A percentile compares a stretch with the other conserved stretches of the same genome.
Conservation (phyloP, 257 asterid species). For the Fraxinus cuspidata region DNA sequence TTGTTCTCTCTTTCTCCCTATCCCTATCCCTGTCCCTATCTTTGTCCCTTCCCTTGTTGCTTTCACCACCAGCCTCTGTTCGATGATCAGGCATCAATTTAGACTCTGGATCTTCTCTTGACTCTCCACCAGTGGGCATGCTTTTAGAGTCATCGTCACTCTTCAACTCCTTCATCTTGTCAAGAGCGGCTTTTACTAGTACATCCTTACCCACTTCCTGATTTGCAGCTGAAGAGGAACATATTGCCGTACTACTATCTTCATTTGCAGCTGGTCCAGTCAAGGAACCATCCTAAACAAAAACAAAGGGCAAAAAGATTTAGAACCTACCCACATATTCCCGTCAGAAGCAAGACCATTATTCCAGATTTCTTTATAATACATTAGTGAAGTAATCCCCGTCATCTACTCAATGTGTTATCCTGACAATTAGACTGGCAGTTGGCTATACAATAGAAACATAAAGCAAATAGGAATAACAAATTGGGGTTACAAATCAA, state of each 20-base stretch:
- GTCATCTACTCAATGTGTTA: not conserved
- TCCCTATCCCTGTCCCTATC: constrained; percentile 60
- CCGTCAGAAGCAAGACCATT: constrained; percentile 3
- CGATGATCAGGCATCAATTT: constrained; percentile 45
- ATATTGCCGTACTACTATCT: constrained; percentile 46
- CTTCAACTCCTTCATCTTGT: constrained; percentile 59
- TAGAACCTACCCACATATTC: not conserved
- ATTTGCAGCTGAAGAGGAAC: constrained; percentile 34
- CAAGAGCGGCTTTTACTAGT: constrained; percentile 46
- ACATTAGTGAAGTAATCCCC: not conserved
- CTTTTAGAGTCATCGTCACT: constrained; percentile 57
- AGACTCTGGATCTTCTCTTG: constrained; percentile 63
- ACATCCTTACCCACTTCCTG: constrained; percentile 62
- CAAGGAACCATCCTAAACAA: constrained; percentile 52
- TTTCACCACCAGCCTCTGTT: constrained; percentile 62
- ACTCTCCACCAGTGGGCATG: constrained; percentile 42
- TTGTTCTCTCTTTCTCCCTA: constrained; percentile 55
- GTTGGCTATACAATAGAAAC: not conserved
- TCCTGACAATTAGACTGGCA: not conserved
- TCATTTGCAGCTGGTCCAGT: constrained; percentile 46
- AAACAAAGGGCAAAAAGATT: not conserved
- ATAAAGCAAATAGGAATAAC: not conserved
- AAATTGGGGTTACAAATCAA: not conserved
- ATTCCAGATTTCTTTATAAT: not conserved
- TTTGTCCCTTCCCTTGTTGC: constrained; percentile 61